Evolutionary conservation across 2,329 filamentous ascomycete species (phyloP).

Genomic region (Dendrostoma leiphaemia): DNA sequence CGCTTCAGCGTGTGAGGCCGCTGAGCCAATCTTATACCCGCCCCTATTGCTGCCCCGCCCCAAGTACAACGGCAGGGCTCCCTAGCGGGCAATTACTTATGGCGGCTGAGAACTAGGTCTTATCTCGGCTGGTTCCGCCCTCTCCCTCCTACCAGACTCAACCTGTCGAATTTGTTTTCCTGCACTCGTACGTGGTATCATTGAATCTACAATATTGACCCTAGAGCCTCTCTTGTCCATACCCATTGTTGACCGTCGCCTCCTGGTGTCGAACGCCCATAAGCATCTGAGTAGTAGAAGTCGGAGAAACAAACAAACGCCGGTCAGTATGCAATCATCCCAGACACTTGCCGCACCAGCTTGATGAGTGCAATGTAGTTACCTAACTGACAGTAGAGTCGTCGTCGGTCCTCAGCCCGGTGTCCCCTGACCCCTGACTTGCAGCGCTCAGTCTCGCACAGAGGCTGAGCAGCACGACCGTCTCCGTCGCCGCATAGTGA

Average conservation of each 20-base stretch:
- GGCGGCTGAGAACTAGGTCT: neutral
- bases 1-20: neutral
- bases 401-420: conserved; percentile 58
- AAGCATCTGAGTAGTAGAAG: neutral
- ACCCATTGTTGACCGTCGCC: neutral
- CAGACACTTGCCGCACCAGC: neutral
- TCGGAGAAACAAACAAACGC: conserved; percentile 1
- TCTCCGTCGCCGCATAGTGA: conserved; percentile 96
- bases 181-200: conserved; percentile 9
- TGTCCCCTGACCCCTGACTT: conserved; percentile 70
- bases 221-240: neutral
- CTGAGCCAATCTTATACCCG: neutral
- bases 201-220: conserved; percentile 9
- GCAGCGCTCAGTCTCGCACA: conserved; percentile 81
- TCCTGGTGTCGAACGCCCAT: neutral
- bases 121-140: neutral
- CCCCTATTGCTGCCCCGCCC: too few species aligned
- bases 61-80: too few species aligned
- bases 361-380: neutral
- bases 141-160: too few species aligned
- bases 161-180: neutral
- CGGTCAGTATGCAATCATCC: conserved; percentile 2
- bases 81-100: neutral
- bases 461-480: conserved; percentile 85
- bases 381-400: conserved; percentile 31